phyloP scores from a whole-genome alignment of 805 yeast species.

The Candida fluviatilis region DNA sequence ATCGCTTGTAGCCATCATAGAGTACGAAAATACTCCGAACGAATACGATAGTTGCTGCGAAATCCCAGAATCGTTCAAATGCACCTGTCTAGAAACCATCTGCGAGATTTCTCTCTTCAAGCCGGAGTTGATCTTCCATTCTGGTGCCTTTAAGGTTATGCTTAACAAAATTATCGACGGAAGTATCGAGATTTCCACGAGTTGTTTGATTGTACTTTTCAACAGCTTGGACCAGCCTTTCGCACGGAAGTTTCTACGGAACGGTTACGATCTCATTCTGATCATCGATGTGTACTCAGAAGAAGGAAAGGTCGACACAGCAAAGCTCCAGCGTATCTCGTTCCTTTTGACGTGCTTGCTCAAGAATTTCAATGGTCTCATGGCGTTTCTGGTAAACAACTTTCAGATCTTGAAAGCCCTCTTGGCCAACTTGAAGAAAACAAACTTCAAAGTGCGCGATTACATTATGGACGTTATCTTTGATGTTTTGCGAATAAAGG shows the following conservation, averaged over 20 bases:
- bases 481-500: slow-evolving; percentile 59
- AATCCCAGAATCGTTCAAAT: slow-evolving; percentile 35
- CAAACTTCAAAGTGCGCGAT: slow-evolving; percentile 51
- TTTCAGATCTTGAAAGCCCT: slow-evolving; percentile 55
- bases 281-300: slow-evolving; percentile 33
- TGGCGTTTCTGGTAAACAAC: slow-evolving; percentile 55
- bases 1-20: slow-evolving; percentile 61
- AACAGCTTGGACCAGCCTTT: slow-evolving; percentile 56
- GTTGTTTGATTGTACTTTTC: slow-evolving; percentile 33
- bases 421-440: slow-evolving; percentile 55
- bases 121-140: slow-evolving; percentile 42
- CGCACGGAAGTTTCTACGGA: slow-evolving; percentile 49
- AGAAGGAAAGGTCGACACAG: slow-evolving; percentile 21
- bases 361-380: slow-evolving; percentile 74
- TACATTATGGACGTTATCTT: slow-evolving; percentile 67
- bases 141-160: slow-evolving; percentile 52
- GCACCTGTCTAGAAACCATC: slow-evolving; percentile 40
- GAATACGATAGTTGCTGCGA: slow-evolving; percentile 1
- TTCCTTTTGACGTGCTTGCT: slow-evolving; percentile 56
- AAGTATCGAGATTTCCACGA: slow-evolving; percentile 12
- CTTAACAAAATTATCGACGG: slow-evolving; percentile 40
- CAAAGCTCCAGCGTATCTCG: slow-evolving; percentile 57
- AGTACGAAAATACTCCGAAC: slow-evolving; percentile 26
- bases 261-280: slow-evolving; percentile 58
- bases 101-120: slow-evolving; percentile 35